phyloP scores from a whole-genome alignment of 768 basidiomycete species.

The Mycena pura region DNA sequence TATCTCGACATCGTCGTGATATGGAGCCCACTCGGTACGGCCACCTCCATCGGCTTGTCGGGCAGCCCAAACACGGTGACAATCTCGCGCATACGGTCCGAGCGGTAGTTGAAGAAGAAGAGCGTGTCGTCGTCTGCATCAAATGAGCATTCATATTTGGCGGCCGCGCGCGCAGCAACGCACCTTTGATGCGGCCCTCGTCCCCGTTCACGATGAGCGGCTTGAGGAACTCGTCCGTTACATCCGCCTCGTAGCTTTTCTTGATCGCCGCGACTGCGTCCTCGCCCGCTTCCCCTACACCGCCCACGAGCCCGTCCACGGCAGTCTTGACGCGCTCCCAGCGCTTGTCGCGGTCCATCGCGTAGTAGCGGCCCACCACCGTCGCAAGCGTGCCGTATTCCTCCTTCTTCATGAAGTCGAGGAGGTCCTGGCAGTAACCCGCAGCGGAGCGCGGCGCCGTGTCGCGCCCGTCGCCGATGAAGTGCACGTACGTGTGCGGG shows the following conservation, averaged over 20 bases:
- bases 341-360: too few species aligned
- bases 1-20: too few species aligned
- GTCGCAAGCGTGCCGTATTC: slow-evolving; percentile 65
- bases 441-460: slow-evolving; percentile 70
- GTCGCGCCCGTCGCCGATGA: slow-evolving; percentile 77
- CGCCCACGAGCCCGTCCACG: slow-evolving; percentile 65
- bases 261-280: slow-evolving; percentile 62
- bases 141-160: too few species aligned
- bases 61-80: too few species aligned
- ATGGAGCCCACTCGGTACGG: too few species aligned
- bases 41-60: slow-evolving; percentile 85
- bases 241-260: slow-evolving; percentile 64
- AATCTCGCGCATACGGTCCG: too few species aligned
- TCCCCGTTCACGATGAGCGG: too few species aligned
- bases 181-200: too few species aligned
- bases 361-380: too few species aligned
- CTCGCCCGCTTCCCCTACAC: slow-evolving; percentile 46
- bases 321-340: slow-evolving; percentile 45
- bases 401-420: slow-evolving; percentile 64
- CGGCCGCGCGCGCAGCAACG: too few species aligned
- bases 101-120: slow-evolving; percentile 98
- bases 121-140: too few species aligned
- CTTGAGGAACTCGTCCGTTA: slow-evolving; percentile 81
- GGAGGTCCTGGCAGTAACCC: too few species aligned
- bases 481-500: slow-evolving; percentile 54